Conservation (phyloP, 1,284 basidiomycete genomes). For the Ceratobasidium sp. region DNA sequence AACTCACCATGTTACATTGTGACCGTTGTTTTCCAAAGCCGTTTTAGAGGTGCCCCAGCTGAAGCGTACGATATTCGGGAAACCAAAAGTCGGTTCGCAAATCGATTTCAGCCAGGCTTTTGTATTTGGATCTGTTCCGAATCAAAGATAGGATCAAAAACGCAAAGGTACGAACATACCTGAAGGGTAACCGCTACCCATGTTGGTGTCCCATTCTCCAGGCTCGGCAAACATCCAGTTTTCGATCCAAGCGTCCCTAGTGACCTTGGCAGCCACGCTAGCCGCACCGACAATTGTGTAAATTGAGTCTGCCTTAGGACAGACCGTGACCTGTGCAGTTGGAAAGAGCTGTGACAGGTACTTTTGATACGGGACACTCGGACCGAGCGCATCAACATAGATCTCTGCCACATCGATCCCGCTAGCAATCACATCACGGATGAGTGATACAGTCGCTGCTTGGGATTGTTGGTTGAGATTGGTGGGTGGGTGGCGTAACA, state of each 20-base stretch:
- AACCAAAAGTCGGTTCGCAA: constrained; percentile 92
- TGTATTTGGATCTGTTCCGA: constrained; percentile 85
- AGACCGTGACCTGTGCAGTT: constrained; percentile 87
- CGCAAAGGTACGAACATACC: constrained; percentile 62
- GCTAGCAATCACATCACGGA: constrained; percentile 82
- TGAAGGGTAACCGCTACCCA: constrained; percentile 90
- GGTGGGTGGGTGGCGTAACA: constrained; percentile 85
- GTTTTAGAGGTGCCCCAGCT: constrained; percentile 96
- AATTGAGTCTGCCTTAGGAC: constrained; percentile 92
- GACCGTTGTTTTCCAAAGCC: constrained; percentile 76
- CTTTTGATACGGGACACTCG: constrained; percentile 85
- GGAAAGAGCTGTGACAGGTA: constrained; percentile 85
- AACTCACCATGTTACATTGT: constrained; percentile 82
- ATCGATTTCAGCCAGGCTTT: constrained; percentile 85
- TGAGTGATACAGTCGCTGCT: constrained; percentile 90
- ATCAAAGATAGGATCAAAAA: background rate
- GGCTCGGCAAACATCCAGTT: constrained; percentile 83
- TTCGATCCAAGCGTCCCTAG: constrained; percentile 90
- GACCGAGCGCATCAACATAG: constrained; percentile 95
- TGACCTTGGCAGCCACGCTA: constrained; percentile 96
- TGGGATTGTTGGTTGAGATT: constrained; percentile 96
- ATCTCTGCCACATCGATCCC: constrained; percentile 90
- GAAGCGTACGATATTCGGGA: constrained; percentile 90
- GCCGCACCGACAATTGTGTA: constrained; percentile 98
- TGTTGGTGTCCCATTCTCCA: constrained; percentile 60